Conservation (phyloP, 192 early-diverging fungal species). For the Backusella tuberculispora region DNA sequence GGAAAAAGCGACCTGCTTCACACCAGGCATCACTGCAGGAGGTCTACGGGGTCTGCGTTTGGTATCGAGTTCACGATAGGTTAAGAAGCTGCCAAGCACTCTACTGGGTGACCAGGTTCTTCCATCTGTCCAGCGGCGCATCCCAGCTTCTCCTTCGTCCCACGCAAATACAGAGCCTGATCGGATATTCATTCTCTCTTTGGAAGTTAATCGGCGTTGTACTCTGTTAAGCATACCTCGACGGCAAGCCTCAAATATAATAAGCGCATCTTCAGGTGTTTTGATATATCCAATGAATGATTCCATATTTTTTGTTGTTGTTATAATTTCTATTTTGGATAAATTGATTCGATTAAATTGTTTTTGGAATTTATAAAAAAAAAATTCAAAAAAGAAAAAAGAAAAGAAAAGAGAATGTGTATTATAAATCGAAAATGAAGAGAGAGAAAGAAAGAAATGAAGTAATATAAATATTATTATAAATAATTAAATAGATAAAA, state of each 20-base stretch:
- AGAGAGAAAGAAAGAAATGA: not conserved
- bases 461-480: not conserved
- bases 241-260: slow-evolving; percentile 91
- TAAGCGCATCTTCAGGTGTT: slow-evolving; percentile 83
- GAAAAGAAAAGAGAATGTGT: not conserved
- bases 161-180: slow-evolving; percentile 91
- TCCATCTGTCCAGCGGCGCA: slow-evolving; percentile 93
- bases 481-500: not conserved
- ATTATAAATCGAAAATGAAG: not conserved
- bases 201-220: slow-evolving; percentile 77
- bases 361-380: not conserved
- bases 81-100: slow-evolving; percentile 86
- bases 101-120: slow-evolving; percentile 88
- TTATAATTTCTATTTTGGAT: not conserved
- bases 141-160: slow-evolving; percentile 89
- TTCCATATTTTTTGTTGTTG: slow-evolving; percentile 55
- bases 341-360: not conserved
- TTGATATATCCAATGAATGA: slow-evolving; percentile 86
- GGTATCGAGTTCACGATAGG: slow-evolving; percentile 83
- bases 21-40: not conserved
- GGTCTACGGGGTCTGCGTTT: slow-evolving; percentile 53
- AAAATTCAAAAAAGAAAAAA: slow-evolving; percentile 4
- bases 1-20: slow-evolving; percentile 35
- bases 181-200: slow-evolving; percentile 76
- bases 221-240: slow-evolving; percentile 72